These are phyloP conservation scores for Aspergillus bertholletiae DNA, from an alignment of 495 filamentous ascomycete genomes.

Conservation along the genomic window DNA sequence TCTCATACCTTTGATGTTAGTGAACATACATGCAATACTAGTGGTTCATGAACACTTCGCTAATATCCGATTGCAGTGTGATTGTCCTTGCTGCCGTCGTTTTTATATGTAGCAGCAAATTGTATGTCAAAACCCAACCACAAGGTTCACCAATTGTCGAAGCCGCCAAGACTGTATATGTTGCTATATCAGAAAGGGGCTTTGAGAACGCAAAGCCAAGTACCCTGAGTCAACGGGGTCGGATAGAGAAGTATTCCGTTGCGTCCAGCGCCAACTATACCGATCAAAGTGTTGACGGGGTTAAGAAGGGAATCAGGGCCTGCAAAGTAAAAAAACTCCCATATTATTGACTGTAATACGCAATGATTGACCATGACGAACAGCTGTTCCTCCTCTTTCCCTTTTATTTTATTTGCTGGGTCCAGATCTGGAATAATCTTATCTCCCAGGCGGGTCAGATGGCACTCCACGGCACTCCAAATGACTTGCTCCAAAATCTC, in stretches of 20 bases:
- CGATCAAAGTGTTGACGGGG: conserved; percentile 49
- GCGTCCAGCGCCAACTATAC: conserved; percentile 7
- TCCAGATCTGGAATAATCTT: conserved; percentile 19
- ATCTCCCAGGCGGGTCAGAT: conserved; percentile 44
- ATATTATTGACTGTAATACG: not conserved
- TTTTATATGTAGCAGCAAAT: conserved; percentile 14
- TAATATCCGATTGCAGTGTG: conserved; percentile 8
- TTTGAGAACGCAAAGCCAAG: conserved; percentile 22
- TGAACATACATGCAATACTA: not conserved
- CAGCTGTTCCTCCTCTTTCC: conserved; percentile 45
- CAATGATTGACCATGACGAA: not conserved
- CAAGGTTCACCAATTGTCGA: conserved; percentile 43
- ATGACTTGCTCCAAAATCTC: conserved; percentile 64
- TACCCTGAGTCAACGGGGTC: conserved; percentile 2
- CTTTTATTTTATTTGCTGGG: conserved; percentile 16
- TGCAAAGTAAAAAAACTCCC: conserved; percentile 27
- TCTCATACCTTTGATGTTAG: conserved; percentile 34
- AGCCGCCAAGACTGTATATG: conserved; percentile 29
- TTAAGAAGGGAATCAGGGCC: conserved; percentile 42
- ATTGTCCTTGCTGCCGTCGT: conserved; percentile 8
- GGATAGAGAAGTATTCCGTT: conserved; percentile 8
- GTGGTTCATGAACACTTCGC: not conserved
- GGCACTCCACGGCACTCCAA: conserved; percentile 44
- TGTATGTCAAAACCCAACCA: conserved; percentile 34
- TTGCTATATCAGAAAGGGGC: conserved; percentile 17